Evolutionary conservation across 2,329 filamentous ascomycete species (phyloP), one percentile per base, ranked within the genome.

Genomic region (Fusarium sp.): DNA sequence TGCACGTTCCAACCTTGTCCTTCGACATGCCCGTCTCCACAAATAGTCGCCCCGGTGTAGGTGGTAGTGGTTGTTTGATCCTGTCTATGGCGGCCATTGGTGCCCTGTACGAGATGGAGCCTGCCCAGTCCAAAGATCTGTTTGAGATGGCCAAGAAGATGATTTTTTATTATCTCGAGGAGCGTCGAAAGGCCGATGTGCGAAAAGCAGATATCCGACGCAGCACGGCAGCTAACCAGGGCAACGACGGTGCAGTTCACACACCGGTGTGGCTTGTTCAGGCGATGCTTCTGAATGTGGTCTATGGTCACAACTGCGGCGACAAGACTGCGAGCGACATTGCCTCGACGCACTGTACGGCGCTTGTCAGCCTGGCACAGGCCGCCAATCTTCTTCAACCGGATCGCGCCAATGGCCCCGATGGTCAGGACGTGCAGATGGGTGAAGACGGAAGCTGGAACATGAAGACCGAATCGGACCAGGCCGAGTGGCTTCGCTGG

Each of bases 61-160:
- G 94, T 67, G 95, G 95, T 65, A 94, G 93, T 67, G 95, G 94
- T 61, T 98, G 96, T 81, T 86, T 96, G 70, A 91, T 96, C 66
- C 87, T 96, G 38, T 93, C 93, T 20, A 95, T 96, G 89, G 92
- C 93, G 33, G 93, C 94, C n/a, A 85, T 88, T 75, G 94, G 93
- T 24, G 93, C 94, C 38, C 86, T 98, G 42, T 98, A 98, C 83
- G 96, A 98, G 83, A 90, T 92, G 79, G 95, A 98, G 68, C 90
- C 92, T 67, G 87, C 88, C 31, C 89, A 92, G 64, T 97, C 95
- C 27, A 93, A 92, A 80, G 93, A 97, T 55, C 84, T 99, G 9
- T 98, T 98, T 78, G 94, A 97, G 75, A 92, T 95, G 80, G 94
- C 95, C 57, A 98, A 98, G 86, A 97, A 95, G 84, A 94, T 98